phyloP scores from a whole-genome alignment of 2,329 filamentous ascomycete genomes.

The Thielaviopsis ethacetica region DNA sequence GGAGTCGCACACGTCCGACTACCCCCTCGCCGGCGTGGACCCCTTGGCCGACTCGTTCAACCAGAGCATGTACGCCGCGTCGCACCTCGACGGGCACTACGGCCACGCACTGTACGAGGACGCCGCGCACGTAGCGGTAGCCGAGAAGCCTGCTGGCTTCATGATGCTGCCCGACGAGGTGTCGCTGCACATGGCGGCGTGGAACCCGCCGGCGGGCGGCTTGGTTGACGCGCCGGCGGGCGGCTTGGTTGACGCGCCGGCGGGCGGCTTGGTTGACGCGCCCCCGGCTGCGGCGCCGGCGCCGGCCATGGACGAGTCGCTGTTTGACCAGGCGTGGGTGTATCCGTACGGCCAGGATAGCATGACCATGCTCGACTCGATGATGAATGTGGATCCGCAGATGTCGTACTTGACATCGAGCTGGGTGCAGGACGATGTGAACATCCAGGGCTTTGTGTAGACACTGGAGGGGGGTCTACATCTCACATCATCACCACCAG shows the following conservation, averaged over 20 bases:
- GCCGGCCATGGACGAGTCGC: neutral
- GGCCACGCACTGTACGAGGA: neutral
- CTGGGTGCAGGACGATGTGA: slow-evolving; percentile 2
- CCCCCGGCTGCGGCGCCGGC: neutral
- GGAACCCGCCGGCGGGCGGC: neutral
- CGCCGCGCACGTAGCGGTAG: neutral
- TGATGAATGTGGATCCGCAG: slow-evolving; percentile 15
- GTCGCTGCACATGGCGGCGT: neutral
- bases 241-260: neutral
- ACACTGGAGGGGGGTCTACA: neutral
- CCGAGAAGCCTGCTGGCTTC: neutral
- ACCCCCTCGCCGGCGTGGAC: neutral
- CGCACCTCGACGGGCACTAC: neutral
- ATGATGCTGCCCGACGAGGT: neutral
- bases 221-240: neutral
- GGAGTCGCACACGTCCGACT: neutral
- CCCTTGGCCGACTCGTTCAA: neutral
- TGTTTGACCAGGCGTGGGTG: neutral
- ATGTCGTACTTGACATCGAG: slow-evolving; percentile 10
- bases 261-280: neutral
- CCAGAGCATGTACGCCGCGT: neutral
- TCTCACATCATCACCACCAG: neutral
- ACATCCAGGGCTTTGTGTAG: neutral
- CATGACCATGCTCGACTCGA: slow-evolving; percentile 14
- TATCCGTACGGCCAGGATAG: slow-evolving; percentile 12